Evolutionary conservation across 1,284 basidiomycete genomes (phyloP).

Genomic region (Psilocybe mexicana): DNA sequence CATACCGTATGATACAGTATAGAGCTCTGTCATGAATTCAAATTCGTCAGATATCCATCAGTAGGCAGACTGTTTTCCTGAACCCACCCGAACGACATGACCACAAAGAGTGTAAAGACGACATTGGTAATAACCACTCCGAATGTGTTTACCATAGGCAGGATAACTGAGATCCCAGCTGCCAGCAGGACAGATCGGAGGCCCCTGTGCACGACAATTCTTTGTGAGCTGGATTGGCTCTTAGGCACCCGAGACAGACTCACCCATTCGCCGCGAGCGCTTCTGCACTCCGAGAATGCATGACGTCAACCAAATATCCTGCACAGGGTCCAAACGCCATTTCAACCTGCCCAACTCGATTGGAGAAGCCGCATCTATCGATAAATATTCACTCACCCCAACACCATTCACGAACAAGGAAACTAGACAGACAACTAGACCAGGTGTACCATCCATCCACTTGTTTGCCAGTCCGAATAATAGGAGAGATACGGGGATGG

Average conservation of each 20-base stretch:
- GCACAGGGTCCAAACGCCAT: slow-evolving; percentile 33
- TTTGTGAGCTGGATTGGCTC: not conserved
- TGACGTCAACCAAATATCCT: slow-evolving; percentile 40
- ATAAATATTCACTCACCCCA: slow-evolving; percentile 35
- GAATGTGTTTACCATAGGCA: slow-evolving; percentile 36
- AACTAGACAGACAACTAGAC: slow-evolving; percentile 29
- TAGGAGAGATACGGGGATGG: slow-evolving; percentile 23
- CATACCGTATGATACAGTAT: slow-evolving; percentile 39
- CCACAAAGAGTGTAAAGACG: slow-evolving; percentile 31
- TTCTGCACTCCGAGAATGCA: slow-evolving; percentile 41
- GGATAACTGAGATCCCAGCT: slow-evolving; percentile 31
- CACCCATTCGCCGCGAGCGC: slow-evolving; percentile 37
- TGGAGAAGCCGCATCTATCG: too few species aligned
- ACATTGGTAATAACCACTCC: slow-evolving; percentile 33
- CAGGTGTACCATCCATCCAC: slow-evolving; percentile 27
- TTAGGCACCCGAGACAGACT: slow-evolving; percentile 1
- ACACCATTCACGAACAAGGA: slow-evolving; percentile 41
- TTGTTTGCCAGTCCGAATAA: slow-evolving; percentile 23
- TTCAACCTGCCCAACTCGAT: slow-evolving; percentile 20
- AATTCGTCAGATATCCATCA: not conserved
- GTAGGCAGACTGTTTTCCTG: not conserved
- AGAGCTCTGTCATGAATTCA: slow-evolving; percentile 30
- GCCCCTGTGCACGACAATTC: slow-evolving; percentile 16
- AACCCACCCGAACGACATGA: slow-evolving; percentile 30
- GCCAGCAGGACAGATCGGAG: slow-evolving; percentile 33